Evolutionary conservation across 306 rosid genomes (phyloP).

Genomic region (Rubus parviflorus): DNA sequence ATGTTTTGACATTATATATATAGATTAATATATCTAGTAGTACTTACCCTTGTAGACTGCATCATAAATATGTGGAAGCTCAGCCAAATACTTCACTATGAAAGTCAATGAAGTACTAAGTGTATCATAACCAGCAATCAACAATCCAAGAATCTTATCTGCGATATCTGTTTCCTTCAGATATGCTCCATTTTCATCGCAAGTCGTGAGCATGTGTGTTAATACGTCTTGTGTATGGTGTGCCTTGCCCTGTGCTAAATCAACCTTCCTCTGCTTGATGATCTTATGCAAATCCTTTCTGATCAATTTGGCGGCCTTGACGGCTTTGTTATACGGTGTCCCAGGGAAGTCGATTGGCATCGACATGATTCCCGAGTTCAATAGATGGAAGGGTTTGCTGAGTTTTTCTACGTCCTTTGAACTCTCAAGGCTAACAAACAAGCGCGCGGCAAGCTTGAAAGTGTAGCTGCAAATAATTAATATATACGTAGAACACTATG

Average conservation of each 20-base stretch:
- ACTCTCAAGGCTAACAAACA: constrained; percentile 20
- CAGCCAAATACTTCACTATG: constrained; percentile 51
- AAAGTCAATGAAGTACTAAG: constrained; percentile 38
- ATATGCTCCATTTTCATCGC: constrained; percentile 41
- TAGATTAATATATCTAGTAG: too few relatives aligned
- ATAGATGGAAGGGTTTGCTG: constrained; percentile 23
- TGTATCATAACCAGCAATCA: constrained; percentile 38
- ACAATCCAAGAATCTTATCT: constrained; percentile 46
- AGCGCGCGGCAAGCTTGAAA: background rate
- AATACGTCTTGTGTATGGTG: background rate
- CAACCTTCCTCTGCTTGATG: constrained; percentile 42
- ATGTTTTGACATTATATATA: too few relatives aligned
- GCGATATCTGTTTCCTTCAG: constrained; percentile 36
- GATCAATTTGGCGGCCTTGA: constrained; percentile 35
- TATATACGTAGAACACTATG: too few relatives aligned
- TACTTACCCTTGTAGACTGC: constrained; percentile 39
- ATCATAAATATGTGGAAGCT: constrained; percentile 46
- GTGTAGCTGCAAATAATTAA: background rate
- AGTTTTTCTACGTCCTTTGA: constrained; percentile 18
- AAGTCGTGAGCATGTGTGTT: constrained; percentile 17
- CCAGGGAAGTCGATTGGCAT: constrained; percentile 44
- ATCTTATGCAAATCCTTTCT: constrained; percentile 33
- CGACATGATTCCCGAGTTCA: constrained; percentile 35
- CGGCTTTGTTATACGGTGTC: constrained; percentile 34
- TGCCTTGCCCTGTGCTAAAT: constrained; percentile 24